A percentile compares a stretch with the other conserved stretches of the same genome.
These are phyloP conservation scores for Wickerhamiella dianesei DNA, from an alignment of 805 yeast species.

Conservation along the genomic window DNA sequence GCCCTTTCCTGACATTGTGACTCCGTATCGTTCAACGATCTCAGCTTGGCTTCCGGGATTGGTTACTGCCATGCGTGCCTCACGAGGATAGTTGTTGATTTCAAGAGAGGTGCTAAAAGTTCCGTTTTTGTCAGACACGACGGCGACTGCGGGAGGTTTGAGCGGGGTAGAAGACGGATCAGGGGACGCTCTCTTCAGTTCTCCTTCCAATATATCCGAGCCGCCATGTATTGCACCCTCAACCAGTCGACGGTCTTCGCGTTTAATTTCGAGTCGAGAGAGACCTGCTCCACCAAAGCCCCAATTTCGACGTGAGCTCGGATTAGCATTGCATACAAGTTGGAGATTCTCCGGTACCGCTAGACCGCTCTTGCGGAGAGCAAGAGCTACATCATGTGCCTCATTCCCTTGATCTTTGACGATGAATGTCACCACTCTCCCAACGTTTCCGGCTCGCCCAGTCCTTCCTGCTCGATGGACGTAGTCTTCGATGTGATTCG, in stretches of 20 bases:
- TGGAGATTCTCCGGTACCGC: constrained; percentile 40
- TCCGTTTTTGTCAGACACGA: constrained; percentile 8
- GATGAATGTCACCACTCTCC: constrained; percentile 64
- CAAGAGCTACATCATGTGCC: constrained; percentile 56
- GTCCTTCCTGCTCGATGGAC: constrained; percentile 95
- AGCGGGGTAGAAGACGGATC: constrained; percentile 8
- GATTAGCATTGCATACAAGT: constrained; percentile 40
- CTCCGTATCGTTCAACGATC: constrained; percentile 24
- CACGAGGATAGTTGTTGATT: constrained; percentile 70
- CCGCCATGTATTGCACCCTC: constrained; percentile 26
- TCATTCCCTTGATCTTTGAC: constrained; percentile 45
- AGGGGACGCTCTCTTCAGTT: constrained; percentile 13
- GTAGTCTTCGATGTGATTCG: constrained; percentile 85
- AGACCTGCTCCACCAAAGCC: constrained; percentile 95
- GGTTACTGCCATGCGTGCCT: constrained; percentile 22
- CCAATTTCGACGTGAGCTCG: constrained; percentile 52
- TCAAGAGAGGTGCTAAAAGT: constrained; percentile 52
- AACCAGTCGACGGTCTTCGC: constrained; percentile 36
- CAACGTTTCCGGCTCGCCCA: constrained; percentile 76
- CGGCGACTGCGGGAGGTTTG: not conserved
- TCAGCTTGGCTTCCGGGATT: constrained; percentile 7
- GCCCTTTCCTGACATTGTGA: constrained; percentile 74
- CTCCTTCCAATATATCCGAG: constrained; percentile 24
- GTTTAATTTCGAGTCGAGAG: constrained; percentile 53
- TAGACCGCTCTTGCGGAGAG: constrained; percentile 44